Evolutionary conservation across 441 rosid species (phyloP).

Genomic region (Rhodomyrtus psidioides): DNA sequence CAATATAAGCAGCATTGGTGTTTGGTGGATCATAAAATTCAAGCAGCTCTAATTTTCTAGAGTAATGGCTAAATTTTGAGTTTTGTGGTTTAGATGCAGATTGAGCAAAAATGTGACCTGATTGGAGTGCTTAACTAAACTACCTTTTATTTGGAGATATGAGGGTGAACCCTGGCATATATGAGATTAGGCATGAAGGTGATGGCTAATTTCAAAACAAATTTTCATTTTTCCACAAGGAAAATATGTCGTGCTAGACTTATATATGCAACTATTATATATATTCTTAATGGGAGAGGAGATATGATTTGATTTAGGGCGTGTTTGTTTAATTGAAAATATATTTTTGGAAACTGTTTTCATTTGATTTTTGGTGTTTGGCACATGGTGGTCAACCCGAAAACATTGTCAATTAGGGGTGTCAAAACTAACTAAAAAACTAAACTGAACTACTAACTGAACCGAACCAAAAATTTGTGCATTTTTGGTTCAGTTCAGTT

Average conservation of each 20-base stretch:
- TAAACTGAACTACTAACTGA: too few species aligned
- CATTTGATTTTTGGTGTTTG: not conserved
- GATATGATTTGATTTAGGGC: not conserved
- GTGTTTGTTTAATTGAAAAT: not conserved
- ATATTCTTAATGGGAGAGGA: not conserved
- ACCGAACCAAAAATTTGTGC: too few species aligned
- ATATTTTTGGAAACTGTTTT: not conserved
- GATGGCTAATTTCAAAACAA: not conserved
- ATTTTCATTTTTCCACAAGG: not conserved
- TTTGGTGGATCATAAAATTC: not conserved
- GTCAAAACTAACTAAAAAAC: too few species aligned
- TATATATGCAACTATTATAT: not conserved
- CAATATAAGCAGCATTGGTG: not conserved
- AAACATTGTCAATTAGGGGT: not conserved
- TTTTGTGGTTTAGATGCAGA: not conserved
- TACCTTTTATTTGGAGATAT: not conserved
- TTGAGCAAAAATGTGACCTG: not conserved
- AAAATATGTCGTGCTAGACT: not conserved
- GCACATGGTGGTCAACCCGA: not conserved
- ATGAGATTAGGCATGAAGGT: not conserved
- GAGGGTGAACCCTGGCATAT: not conserved
- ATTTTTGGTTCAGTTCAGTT: too few species aligned
- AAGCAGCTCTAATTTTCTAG: not conserved
- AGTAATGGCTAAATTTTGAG: not conserved
- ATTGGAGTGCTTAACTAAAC: not conserved